A percentile compares a stretch with the other conserved stretches of the same genome.
phyloP scores from a whole-genome alignment of 2,329 filamentous ascomycete species.

The Colletotrichum destructivum region DNA sequence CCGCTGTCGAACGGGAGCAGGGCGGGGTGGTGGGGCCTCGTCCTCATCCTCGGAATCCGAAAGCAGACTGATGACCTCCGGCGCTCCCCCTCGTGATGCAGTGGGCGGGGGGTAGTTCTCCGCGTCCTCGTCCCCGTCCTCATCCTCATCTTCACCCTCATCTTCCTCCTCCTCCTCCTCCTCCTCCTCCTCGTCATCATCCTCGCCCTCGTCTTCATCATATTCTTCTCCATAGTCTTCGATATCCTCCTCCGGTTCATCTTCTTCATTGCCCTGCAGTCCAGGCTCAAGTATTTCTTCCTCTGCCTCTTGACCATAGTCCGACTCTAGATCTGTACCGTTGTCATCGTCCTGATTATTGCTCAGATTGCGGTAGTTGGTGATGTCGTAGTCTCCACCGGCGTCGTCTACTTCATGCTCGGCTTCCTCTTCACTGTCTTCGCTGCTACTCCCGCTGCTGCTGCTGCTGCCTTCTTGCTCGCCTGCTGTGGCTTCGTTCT shows the following conservation, averaged over 20 bases:
- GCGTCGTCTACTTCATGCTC: slow-evolving; percentile 37
- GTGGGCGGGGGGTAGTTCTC: slow-evolving; percentile 25
- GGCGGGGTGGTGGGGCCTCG: slow-evolving; percentile 7
- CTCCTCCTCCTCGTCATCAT: slow-evolving; percentile 37
- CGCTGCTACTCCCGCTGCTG: slow-evolving; percentile 20
- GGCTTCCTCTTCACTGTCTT: slow-evolving; percentile 34
- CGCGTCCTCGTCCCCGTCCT: slow-evolving; percentile 38
- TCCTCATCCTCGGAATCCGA: slow-evolving; percentile 43
- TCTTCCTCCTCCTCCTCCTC: slow-evolving; percentile 39
- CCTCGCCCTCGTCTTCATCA: slow-evolving; percentile 39
- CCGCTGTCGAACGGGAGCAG: background rate
- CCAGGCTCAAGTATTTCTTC: slow-evolving; percentile 30
- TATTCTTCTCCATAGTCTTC: background rate
- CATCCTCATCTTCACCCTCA: slow-evolving; percentile 41
- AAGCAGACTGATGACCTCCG: slow-evolving; percentile 41
- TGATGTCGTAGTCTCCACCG: slow-evolving; percentile 43
- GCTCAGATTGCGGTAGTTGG: slow-evolving; percentile 43
- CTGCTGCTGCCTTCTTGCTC: slow-evolving; percentile 13
- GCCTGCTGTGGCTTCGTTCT: slow-evolving; percentile 5
- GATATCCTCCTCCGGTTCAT: slow-evolving; percentile 36
- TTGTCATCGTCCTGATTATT: slow-evolving; percentile 43
- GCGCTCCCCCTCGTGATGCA: slow-evolving; percentile 16
- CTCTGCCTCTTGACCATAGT: slow-evolving; percentile 40
- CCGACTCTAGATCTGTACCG: slow-evolving; percentile 41
- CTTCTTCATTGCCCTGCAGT: slow-evolving; percentile 32